Evolutionary conservation across 1,284 basidiomycete species (phyloP).

Genomic region (Somion occarium): DNA sequence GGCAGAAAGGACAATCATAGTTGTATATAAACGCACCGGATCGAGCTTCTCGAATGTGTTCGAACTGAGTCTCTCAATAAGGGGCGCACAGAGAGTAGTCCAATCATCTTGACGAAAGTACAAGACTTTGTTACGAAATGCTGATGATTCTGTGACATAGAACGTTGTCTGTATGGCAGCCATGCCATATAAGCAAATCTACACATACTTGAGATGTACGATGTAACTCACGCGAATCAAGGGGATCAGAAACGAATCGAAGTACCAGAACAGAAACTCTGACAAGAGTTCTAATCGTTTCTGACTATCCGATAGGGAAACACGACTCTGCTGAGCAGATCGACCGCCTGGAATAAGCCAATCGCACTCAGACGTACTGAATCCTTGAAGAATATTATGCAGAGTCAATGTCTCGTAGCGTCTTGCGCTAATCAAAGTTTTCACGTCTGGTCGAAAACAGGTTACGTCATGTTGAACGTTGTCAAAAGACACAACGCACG

Average conservation of each 20-base stretch:
- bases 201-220: background rate
- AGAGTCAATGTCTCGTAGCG: conserved; percentile 80
- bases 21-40: conserved; percentile 34
- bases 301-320: conserved; percentile 61
- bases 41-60: conserved; percentile 64
- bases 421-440: conserved; percentile 66
- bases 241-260: conserved; percentile 80
- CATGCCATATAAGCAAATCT: background rate
- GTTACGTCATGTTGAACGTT: background rate
- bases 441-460: conserved; percentile 48
- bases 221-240: conserved; percentile 62
- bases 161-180: conserved; percentile 97
- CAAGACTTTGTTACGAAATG: conserved; percentile 80
- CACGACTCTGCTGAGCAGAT: conserved; percentile 37
- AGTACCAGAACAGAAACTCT: conserved; percentile 91
- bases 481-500: conserved; percentile 47
- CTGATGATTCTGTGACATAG: conserved; percentile 91
- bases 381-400: conserved; percentile 77
- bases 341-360: conserved; percentile 65
- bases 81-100: conserved; percentile 76
- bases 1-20: background rate
- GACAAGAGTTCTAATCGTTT: conserved; percentile 77
- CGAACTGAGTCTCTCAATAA: conserved; percentile 66
- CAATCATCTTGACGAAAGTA: conserved; percentile 97
- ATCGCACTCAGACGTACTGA: conserved; percentile 74